A percentile compares a stretch with the other conserved stretches of the same genome.
Conservation (phyloP, 2,329 filamentous ascomycete species). For the Coniochaeta sp. region DNA sequence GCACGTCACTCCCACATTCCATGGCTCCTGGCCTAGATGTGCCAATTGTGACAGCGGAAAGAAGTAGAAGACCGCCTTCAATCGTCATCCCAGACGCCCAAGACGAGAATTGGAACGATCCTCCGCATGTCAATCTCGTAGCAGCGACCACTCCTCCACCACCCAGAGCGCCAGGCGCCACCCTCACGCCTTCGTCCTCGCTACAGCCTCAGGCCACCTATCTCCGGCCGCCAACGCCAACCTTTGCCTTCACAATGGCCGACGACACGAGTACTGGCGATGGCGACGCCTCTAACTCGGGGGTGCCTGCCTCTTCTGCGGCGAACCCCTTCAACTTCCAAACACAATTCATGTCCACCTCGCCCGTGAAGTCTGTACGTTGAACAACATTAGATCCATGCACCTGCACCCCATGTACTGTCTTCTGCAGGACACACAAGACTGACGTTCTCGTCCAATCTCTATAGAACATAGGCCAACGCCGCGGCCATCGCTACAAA, state of each 20-base stretch:
- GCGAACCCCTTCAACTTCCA: constrained; percentile 90
- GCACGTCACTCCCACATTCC: background rate
- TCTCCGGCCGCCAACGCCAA: constrained; percentile 19
- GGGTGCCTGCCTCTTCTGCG: constrained; percentile 15
- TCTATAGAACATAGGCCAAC: constrained; percentile 73
- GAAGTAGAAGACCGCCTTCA: background rate
- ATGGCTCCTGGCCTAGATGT: background rate
- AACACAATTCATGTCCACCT: constrained; percentile 68
- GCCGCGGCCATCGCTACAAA: constrained; percentile 95
- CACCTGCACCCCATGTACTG: too few species aligned
- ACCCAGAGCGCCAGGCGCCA: background rate
- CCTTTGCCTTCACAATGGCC: constrained; percentile 22
- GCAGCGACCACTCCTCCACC: background rate
- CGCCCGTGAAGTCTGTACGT: constrained; percentile 69
- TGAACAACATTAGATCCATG: too few species aligned
- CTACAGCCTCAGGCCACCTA: constrained; percentile 10
- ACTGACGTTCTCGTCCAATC: background rate
- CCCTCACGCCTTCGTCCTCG: constrained; percentile 5
- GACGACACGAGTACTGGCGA: constrained; percentile 19
- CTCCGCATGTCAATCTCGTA: background rate
- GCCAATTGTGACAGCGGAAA: background rate
- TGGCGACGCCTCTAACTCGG: constrained; percentile 4
- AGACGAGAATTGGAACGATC: background rate
- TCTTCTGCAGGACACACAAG: too few species aligned
- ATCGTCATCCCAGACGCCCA: background rate